phyloP scores from a whole-genome alignment of 2,329 filamentous ascomycete genomes.

The Chrysosphaeria jannelii region DNA sequence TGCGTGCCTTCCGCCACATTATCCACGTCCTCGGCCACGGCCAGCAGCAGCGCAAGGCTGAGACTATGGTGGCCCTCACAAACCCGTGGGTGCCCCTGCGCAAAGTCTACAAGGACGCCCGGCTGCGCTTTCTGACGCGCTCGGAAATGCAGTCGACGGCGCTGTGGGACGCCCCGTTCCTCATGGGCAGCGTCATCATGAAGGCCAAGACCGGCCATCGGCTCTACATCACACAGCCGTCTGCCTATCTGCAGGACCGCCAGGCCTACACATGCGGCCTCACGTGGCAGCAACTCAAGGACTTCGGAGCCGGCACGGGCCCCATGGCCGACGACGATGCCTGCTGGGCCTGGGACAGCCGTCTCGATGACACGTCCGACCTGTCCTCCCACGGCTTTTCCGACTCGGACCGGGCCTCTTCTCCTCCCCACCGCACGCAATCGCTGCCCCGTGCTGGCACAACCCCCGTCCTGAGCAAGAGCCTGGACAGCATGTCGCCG shows the following conservation, averaged over 20 bases:
- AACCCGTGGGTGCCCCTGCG: slow-evolving; percentile 46
- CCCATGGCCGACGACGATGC: slow-evolving; percentile 16
- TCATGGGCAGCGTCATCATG: slow-evolving; percentile 44
- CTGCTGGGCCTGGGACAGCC: slow-evolving; percentile 36
- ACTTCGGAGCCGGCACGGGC: neutral
- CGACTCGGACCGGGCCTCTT: neutral
- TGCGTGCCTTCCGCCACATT: slow-evolving; percentile 27
- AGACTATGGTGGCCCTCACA: slow-evolving; percentile 23
- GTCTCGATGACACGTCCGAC: slow-evolving; percentile 25
- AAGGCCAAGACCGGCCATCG: slow-evolving; percentile 31
- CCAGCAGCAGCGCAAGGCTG: neutral
- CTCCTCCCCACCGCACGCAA: neutral
- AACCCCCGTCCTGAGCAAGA: neutral
- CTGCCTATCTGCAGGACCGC: slow-evolving; percentile 39
- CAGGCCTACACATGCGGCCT: slow-evolving; percentile 23
- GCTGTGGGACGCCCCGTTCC: slow-evolving; percentile 39
- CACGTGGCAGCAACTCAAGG: slow-evolving; percentile 36
- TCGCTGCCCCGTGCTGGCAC: neutral
- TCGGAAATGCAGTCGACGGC: slow-evolving; percentile 44
- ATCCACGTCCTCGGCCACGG: slow-evolving; percentile 8
- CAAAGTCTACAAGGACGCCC: slow-evolving; percentile 44
- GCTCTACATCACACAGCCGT: slow-evolving; percentile 45
- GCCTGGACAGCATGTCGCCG: too few species aligned
- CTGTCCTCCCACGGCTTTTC: slow-evolving; percentile 8
- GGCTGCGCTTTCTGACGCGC: slow-evolving; percentile 37